Percentiles rank a stretch among this genome's conserved stretches.
Conservation (phyloP, 1,284 basidiomycete genomes). For the Ganoderma sinense region DNA sequence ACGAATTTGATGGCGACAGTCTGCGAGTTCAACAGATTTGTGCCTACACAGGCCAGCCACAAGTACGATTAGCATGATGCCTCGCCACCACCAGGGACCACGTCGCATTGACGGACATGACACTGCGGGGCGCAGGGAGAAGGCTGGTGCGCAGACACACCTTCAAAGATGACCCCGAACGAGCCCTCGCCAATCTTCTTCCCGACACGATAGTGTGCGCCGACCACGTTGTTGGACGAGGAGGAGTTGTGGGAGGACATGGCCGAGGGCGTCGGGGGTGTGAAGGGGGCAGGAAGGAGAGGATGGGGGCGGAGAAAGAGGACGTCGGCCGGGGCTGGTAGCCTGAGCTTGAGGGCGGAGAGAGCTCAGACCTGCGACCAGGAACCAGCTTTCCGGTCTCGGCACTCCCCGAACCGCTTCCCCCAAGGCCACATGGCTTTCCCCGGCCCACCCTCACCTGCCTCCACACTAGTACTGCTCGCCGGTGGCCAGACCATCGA, state of each 20-base stretch:
- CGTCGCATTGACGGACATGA: conserved; percentile 11
- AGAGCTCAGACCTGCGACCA: conserved; percentile 17
- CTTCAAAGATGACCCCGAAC: conserved; percentile 98
- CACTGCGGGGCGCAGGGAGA: conserved; percentile 12
- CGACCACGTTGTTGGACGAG: conserved; percentile 70
- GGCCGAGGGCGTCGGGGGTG: conserved; percentile 52
- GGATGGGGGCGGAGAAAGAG: conserved; percentile 21
- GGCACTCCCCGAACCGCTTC: conserved; percentile 26
- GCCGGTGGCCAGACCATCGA: not conserved
- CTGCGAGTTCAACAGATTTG: conserved; percentile 94
- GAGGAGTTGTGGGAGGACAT: conserved; percentile 61
- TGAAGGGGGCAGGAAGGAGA: conserved; percentile 17
- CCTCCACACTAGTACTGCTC: not conserved
- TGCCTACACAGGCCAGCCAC: conserved; percentile 60
- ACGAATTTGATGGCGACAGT: conserved; percentile 99
- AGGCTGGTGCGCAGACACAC: conserved; percentile 46
- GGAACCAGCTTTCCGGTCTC: conserved; percentile 17
- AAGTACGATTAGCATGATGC: not conserved
- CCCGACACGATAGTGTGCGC: conserved; percentile 87
- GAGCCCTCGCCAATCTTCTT: conserved; percentile 89
- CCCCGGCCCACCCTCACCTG: conserved; percentile 9
- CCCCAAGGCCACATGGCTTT: conserved; percentile 14
- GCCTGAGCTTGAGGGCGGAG: conserved; percentile 15
- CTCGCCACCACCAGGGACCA: not conserved
- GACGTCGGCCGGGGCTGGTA: conserved; percentile 6